These are phyloP conservation scores for Sisymbrium altissimum DNA, from an alignment of 345 rosid genomes.

Conservation along the genomic window DNA sequence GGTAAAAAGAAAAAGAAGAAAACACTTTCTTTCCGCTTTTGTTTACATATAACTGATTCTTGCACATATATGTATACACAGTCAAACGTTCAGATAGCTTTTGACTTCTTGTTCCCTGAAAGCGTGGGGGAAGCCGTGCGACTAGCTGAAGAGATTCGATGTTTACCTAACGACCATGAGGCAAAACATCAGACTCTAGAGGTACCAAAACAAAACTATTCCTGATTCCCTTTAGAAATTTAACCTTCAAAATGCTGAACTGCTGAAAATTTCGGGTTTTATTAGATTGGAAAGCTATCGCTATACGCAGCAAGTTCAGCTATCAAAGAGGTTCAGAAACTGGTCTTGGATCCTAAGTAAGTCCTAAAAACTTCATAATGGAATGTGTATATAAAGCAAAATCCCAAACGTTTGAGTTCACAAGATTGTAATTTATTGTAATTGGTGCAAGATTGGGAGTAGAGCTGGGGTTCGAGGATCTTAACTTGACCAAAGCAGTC, in stretches of 20 bases:
- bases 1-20: not conserved
- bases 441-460: constrained; percentile 39
- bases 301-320: constrained; percentile 78
- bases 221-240: not conserved
- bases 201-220: not conserved
- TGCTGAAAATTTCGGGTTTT: too few relatives aligned
- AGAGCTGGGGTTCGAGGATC: constrained; percentile 62
- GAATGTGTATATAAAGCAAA: not conserved
- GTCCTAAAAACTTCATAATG: not conserved
- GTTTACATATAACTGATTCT: not conserved
- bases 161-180: not conserved
- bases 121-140: not conserved
- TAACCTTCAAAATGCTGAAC: too few relatives aligned
- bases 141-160: not conserved
- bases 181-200: not conserved
- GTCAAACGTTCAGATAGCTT: not conserved
- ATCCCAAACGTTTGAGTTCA: not conserved
- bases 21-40: not conserved
- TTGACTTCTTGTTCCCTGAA: not conserved
- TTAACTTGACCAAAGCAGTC: constrained; percentile 61
- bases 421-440: not conserved
- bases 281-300: constrained; percentile 79
- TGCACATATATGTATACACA: not conserved
- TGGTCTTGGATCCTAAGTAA: constrained; percentile 32
- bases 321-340: constrained; percentile 70